A percentile compares a stretch with the other conserved stretches of the same genome.
Evolutionary conservation across 2,329 filamentous ascomycete species (phyloP).

Genomic region (Cercospora beticola): DNA sequence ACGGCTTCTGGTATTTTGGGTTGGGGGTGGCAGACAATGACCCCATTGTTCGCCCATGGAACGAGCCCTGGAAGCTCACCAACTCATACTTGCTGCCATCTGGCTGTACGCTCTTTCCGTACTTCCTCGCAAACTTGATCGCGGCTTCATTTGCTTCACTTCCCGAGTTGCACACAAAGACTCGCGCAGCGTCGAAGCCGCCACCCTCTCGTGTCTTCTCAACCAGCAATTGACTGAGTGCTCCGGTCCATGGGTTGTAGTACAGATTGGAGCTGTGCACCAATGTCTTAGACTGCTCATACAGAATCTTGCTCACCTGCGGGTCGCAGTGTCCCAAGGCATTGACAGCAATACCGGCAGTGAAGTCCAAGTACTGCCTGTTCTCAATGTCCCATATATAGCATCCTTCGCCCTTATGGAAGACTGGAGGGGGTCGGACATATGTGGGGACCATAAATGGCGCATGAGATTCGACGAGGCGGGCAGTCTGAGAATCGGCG

Average conservation of each 20-base stretch:
- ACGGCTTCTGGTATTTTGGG: constrained; percentile 94
- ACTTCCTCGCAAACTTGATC: constrained; percentile 94
- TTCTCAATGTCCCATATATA: constrained; percentile 91
- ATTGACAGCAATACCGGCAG: constrained; percentile 93
- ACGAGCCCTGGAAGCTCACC: constrained; percentile 86
- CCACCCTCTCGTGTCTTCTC: constrained; percentile 76
- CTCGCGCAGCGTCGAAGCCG: constrained; percentile 74
- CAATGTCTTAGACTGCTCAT: constrained; percentile 66
- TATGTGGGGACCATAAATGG: constrained; percentile 97
- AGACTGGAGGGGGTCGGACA: constrained; percentile 83
- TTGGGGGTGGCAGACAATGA: constrained; percentile 94
- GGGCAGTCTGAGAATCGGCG: constrained; percentile 69
- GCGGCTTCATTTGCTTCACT: constrained; percentile 97
- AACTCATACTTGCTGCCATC: constrained; percentile 68
- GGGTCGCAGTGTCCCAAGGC: constrained; percentile 86
- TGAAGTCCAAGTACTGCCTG: constrained; percentile 88
- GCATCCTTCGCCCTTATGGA: constrained; percentile 81
- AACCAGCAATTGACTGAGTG: constrained; percentile 80
- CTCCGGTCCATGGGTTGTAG: constrained; percentile 93
- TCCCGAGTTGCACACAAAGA: constrained; percentile 95
- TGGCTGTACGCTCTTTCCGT: constrained; percentile 61
- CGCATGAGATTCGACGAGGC: constrained; percentile 71
- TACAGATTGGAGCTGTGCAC: constrained; percentile 95
- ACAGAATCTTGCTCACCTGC: constrained; percentile 70
- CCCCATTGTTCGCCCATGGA: constrained; percentile 97